These are phyloP conservation scores for Erodium trifolium DNA, from an alignment of 441 rosid genomes.

Conservation along the genomic window DNA sequence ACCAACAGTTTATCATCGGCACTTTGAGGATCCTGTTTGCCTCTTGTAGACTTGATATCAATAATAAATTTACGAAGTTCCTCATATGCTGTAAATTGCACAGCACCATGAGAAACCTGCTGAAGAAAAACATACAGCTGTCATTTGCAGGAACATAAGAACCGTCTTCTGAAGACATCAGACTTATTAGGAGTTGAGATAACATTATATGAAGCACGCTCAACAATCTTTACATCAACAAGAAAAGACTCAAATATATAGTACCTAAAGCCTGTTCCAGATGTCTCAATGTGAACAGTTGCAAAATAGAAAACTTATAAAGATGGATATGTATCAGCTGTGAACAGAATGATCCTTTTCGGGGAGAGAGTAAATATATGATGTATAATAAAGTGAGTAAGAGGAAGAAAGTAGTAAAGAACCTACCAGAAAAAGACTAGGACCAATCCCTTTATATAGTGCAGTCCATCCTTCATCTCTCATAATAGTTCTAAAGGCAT, in stretches of 20 bases:
- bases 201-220: background rate
- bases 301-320: background rate
- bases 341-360: background rate
- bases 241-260: background rate
- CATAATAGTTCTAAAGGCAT: conserved; percentile 78
- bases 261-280: background rate
- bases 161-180: conserved; percentile 2
- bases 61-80: conserved; percentile 65
- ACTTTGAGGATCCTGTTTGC: conserved; percentile 24
- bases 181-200: background rate
- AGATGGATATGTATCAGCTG: conserved; percentile 1
- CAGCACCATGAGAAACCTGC: conserved; percentile 95
- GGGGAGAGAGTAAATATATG: conserved; percentile 2
- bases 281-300: background rate
- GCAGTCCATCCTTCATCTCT: conserved; percentile 87
- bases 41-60: conserved; percentile 37
- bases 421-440: conserved; percentile 75
- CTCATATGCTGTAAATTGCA: conserved; percentile 87
- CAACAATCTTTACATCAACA: background rate
- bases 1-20: conserved; percentile 45
- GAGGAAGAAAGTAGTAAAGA: conserved; percentile 6
- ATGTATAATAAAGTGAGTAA: background rate
- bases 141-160: conserved; percentile 17
- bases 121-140: conserved; percentile 30
- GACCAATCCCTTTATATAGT: conserved; percentile 74